phyloP scores from a whole-genome alignment of 1,284 basidiomycete genomes.

The Xerocomus minutiporus region DNA sequence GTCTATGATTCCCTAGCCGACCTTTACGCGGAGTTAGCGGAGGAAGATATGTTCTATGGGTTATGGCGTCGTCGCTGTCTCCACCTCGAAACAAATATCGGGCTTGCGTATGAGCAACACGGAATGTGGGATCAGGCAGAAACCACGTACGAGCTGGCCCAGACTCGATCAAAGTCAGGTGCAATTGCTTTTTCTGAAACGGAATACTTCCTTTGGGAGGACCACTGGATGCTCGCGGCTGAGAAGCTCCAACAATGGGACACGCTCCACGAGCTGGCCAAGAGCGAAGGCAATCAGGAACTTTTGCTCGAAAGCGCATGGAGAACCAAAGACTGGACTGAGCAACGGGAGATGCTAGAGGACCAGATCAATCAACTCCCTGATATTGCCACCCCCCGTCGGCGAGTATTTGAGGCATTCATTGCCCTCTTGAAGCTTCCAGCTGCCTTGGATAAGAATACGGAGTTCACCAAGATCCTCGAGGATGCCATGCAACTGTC shows the following conservation, averaged over 20 bases:
- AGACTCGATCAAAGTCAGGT: slow-evolving; percentile 81
- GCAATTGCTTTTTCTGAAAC: slow-evolving; percentile 89
- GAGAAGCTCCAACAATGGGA: slow-evolving; percentile 99
- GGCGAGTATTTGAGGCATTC: slow-evolving; percentile 95
- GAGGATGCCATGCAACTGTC: slow-evolving; percentile 98
- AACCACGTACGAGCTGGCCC: slow-evolving; percentile 86
- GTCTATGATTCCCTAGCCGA: slow-evolving; percentile 92
- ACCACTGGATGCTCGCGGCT: slow-evolving; percentile 96
- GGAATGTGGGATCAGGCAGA: slow-evolving; percentile 97
- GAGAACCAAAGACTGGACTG: slow-evolving; percentile 90
- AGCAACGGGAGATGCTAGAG: slow-evolving; percentile 78
- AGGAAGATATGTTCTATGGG: slow-evolving; percentile 98
- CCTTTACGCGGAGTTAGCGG: slow-evolving; percentile 91
- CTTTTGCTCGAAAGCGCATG: slow-evolving; percentile 94
- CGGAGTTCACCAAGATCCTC: slow-evolving; percentile 80
- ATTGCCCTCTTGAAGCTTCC: slow-evolving; percentile 75
- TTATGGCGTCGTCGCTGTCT: slow-evolving; percentile 89
- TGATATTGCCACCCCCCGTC: slow-evolving; percentile 87
- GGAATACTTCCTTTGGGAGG: slow-evolving; percentile 98
- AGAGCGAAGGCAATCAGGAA: slow-evolving; percentile 88
- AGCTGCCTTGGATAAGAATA: slow-evolving; percentile 63
- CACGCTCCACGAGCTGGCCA: slow-evolving; percentile 87
- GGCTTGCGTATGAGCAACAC: slow-evolving; percentile 92
- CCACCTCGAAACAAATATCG: slow-evolving; percentile 89
- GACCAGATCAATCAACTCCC: slow-evolving; percentile 80